These are phyloP conservation scores for Chytriomyces confervae DNA, from an alignment of 192 early-diverging fungal genomes.

Conservation along the genomic window DNA sequence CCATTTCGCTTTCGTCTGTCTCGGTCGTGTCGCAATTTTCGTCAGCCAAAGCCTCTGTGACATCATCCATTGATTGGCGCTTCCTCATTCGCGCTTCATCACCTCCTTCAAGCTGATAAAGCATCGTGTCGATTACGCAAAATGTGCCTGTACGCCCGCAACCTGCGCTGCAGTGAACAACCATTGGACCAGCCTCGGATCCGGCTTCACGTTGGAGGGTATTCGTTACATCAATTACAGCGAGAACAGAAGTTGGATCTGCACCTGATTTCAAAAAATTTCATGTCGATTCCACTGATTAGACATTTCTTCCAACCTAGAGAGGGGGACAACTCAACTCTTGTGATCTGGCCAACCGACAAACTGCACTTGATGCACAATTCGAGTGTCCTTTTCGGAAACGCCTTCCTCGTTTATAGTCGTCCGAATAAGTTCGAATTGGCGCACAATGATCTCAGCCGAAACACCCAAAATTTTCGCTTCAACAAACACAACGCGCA, in stretches of 20 bases:
- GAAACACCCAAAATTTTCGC: not conserved
- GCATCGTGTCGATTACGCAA: conserved; percentile 50
- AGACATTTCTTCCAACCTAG: no score
- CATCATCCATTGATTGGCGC: not conserved
- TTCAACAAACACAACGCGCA: not conserved
- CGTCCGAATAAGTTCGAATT: not conserved
- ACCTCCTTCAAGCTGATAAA: conserved; percentile 30
- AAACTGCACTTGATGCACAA: conserved; percentile 76
- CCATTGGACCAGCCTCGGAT: conserved; percentile 47
- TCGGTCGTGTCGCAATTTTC: not conserved
- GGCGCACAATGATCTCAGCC: not conserved
- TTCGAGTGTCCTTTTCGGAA: conserved; percentile 28
- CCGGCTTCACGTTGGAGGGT: conserved; percentile 22
- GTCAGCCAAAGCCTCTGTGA: not conserved
- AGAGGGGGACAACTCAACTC: conserved; percentile 14
- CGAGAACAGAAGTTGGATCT: conserved; percentile 40
- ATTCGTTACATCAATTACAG: conserved; percentile 51
- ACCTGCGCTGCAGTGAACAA: conserved; percentile 65
- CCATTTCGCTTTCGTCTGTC: not conserved
- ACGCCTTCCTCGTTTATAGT: not conserved
- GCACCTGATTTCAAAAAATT: not conserved
- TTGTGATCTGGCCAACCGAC: conserved; percentile 84
- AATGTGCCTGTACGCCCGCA: conserved; percentile 65
- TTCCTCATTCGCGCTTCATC: not conserved
- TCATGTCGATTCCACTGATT: no score